These are phyloP conservation scores for Jamesozyma lodderae DNA, from an alignment of 805 yeast genomes.

Conservation along the genomic window DNA sequence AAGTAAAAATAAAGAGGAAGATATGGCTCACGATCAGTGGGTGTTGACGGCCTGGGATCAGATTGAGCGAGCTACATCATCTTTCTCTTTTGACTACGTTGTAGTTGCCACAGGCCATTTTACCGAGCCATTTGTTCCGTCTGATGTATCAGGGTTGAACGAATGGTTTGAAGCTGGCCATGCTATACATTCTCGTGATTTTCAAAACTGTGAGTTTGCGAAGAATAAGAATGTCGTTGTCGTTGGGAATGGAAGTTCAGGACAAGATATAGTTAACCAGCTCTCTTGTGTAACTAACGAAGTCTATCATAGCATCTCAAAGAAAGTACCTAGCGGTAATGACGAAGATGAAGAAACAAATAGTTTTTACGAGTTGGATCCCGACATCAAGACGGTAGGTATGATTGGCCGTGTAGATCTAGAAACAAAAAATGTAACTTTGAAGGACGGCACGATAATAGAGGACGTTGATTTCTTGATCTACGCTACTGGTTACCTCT, in stretches of 20 bases:
- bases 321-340: neutral
- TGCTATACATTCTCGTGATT: conserved; percentile 34
- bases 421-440: conserved; percentile 18
- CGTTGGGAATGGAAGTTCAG: conserved; percentile 38
- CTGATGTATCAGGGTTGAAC: conserved; percentile 30
- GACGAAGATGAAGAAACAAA: conserved; percentile 14
- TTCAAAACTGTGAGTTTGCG: conserved; percentile 27
- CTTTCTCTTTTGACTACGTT: conserved; percentile 32
- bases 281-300: conserved; percentile 23
- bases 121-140: conserved; percentile 33
- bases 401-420: conserved; percentile 26
- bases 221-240: conserved; percentile 29
- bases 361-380: conserved; percentile 2
- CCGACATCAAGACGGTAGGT: conserved; percentile 16
- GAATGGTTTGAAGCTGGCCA: conserved; percentile 29
- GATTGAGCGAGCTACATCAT: conserved; percentile 3
- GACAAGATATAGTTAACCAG: conserved; percentile 39
- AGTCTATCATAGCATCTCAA: conserved; percentile 48
- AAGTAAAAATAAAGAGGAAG: conserved; percentile 5
- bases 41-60: neutral
- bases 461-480: conserved; percentile 33
- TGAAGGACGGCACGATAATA: conserved; percentile 28
- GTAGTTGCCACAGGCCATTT: conserved; percentile 40
- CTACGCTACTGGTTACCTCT: conserved; percentile 45
- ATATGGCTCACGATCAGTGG: conserved; percentile 11